Percentiles rank a stretch among this genome's conserved stretches.
Evolutionary conservation across 169 alveolate genomes (phyloP).

Genomic region (Plasmodium fragile): DNA sequence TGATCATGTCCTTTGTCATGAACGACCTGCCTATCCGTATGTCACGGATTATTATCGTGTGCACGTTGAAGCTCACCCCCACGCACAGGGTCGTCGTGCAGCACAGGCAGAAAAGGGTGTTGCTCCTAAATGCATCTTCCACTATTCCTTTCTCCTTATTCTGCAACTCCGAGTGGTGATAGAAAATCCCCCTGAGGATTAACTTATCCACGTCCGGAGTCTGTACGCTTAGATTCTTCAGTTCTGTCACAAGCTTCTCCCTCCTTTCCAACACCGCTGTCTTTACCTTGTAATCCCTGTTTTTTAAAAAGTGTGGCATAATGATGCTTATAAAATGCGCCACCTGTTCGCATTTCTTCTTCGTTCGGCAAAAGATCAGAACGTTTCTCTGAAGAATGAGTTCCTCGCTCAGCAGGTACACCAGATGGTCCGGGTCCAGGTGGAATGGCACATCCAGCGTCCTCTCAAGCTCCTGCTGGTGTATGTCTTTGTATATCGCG

Average conservation of each 20-base stretch:
- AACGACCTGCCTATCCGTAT: constrained; percentile 16
- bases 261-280: constrained; percentile 19
- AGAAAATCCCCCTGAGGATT: constrained; percentile 57
- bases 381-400: constrained; percentile 53
- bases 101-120: constrained; percentile 59
- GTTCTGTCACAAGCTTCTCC: not conserved
- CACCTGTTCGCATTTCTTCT: constrained; percentile 37
- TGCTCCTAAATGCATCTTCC: constrained; percentile 37
- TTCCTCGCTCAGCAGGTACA: constrained; percentile 43
- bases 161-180: constrained; percentile 54
- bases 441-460: not conserved
- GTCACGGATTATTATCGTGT: constrained; percentile 43
- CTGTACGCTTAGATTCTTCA: constrained; percentile 10
- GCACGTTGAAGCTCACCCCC: constrained; percentile 60
- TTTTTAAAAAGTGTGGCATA: constrained; percentile 39
- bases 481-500: constrained; percentile 41
- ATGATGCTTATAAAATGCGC: constrained; percentile 37
- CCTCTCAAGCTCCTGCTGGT: constrained; percentile 25
- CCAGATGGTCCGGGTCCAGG: constrained; percentile 64
- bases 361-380: constrained; percentile 66
- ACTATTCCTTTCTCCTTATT: constrained; percentile 39
- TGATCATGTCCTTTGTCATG: constrained; percentile 39
- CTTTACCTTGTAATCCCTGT: constrained; percentile 1
- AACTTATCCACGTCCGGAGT: constrained; percentile 24
- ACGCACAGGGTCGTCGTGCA: constrained; percentile 73